Evolutionary conservation across 2,329 filamentous ascomycete species (phyloP).

Genomic region (Aspergillus novoparasiticus): DNA sequence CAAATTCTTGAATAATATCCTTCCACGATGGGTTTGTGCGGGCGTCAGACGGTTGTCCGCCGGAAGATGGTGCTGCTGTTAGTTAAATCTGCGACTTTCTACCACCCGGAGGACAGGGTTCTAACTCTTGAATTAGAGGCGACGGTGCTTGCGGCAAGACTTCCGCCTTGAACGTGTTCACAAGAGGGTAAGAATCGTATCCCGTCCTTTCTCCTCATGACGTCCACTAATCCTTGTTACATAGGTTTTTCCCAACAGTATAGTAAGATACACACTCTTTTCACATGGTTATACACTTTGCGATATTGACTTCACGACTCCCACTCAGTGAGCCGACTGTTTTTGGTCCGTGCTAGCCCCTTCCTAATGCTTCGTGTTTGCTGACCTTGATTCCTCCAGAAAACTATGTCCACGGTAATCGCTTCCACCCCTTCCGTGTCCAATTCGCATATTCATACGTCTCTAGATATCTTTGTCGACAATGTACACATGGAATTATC

Average conservation of each 20-base stretch:
- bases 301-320: constrained; percentile 25
- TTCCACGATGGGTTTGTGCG: constrained; percentile 60
- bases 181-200: constrained; percentile 71
- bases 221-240: constrained; percentile 21
- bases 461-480: constrained; percentile 92
- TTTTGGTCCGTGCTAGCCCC: constrained; percentile 59
- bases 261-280: constrained; percentile 61
- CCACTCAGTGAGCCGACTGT: constrained; percentile 79
- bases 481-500: constrained; percentile 96
- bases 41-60: constrained; percentile 81
- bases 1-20: constrained; percentile 9
- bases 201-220: constrained; percentile 6
- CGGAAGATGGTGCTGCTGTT: constrained; percentile 94
- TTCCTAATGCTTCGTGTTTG: constrained; percentile 10
- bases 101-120: constrained; percentile 7
- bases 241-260: constrained; percentile 92
- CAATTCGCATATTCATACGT: constrained; percentile 22
- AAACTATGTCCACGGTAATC: constrained; percentile 94
- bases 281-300: background rate
- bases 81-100: constrained; percentile 18
- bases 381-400: constrained; percentile 55
- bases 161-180: constrained; percentile 96
- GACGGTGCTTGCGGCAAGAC: constrained; percentile 98
- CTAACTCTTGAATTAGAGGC: constrained; percentile 60
- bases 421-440: background rate